These are phyloP conservation scores for Myochromella boudieri DNA, from an alignment of 768 basidiomycete species.

Conservation along the genomic window DNA sequence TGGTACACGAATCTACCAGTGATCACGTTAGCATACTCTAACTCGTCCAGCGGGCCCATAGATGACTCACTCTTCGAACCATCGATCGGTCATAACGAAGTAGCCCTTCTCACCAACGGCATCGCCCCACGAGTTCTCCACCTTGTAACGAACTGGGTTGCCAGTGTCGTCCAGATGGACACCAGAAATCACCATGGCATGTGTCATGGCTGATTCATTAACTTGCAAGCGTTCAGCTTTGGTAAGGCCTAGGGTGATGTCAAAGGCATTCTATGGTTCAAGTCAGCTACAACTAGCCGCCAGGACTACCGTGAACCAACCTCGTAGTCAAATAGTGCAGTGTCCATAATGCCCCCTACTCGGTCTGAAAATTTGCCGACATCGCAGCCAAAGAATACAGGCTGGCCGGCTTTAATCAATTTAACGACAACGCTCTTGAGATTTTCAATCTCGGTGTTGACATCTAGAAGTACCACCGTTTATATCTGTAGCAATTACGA, in stretches of 20 bases:
- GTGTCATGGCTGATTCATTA: constrained; percentile 90
- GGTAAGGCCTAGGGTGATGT: constrained; percentile 74
- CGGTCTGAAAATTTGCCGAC: constrained; percentile 84
- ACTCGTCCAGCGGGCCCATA: too few species aligned
- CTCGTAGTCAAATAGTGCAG: constrained; percentile 79
- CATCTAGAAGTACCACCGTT: constrained; percentile 49
- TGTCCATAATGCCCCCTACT: constrained; percentile 81
- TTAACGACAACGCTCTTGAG: constrained; percentile 83
- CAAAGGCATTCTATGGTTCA: constrained; percentile 66
- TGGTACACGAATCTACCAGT: constrained; percentile 88
- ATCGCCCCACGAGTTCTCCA: constrained; percentile 95
- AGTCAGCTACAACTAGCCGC: not conserved
- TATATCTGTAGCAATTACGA: not conserved
- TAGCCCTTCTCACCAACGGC: constrained; percentile 78
- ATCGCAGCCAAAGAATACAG: constrained; percentile 97
- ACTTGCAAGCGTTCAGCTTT: constrained; percentile 85
- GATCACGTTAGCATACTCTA: too few species aligned
- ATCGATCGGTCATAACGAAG: constrained; percentile 88
- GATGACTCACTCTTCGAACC: constrained; percentile 85
- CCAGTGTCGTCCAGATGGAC: constrained; percentile 82
- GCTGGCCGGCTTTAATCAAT: constrained; percentile 83
- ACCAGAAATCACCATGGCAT: constrained; percentile 93
- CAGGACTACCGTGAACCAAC: constrained; percentile 30
- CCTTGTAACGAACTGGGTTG: constrained; percentile 86
- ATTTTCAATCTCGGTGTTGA: constrained; percentile 81